phyloP scores from a whole-genome alignment of 257 asterid species.

The Nicotiana undulata region DNA sequence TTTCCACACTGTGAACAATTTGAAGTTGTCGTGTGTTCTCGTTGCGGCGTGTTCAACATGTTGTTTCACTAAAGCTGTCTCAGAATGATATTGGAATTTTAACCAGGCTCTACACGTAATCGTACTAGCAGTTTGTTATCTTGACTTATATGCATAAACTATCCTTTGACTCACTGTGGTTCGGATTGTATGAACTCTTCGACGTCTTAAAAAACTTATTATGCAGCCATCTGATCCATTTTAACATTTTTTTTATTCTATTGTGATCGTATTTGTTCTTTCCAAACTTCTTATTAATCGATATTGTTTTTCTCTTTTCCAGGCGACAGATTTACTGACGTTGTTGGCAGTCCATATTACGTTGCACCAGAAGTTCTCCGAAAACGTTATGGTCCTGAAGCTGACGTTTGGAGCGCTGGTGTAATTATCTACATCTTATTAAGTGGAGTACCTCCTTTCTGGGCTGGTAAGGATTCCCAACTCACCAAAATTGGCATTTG shows the following conservation, averaged over 20 bases:
- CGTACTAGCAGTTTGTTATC: not conserved
- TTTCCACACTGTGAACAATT: not conserved
- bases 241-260: not conserved
- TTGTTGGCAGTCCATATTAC: constrained; percentile 93
- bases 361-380: constrained; percentile 94
- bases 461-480: constrained; percentile 65
- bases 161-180: not conserved
- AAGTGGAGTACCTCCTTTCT: constrained; percentile 95
- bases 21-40: not conserved
- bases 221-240: not conserved
- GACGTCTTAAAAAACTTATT: not conserved
- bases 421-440: constrained; percentile 83
- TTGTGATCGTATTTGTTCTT: not conserved
- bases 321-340: constrained; percentile 82
- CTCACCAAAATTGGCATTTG: not conserved
- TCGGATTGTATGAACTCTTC: not conserved
- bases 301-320: constrained; percentile 19
- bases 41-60: not conserved
- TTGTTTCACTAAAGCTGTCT: not conserved
- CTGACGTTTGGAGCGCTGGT: constrained; percentile 98
- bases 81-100: not conserved
- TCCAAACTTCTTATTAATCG: not conserved
- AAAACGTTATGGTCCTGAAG: constrained; percentile 83
- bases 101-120: not conserved
- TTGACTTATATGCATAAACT: not conserved